Conservation (phyloP, 345 rosid genomes). For the Citrus maxima region DNA sequence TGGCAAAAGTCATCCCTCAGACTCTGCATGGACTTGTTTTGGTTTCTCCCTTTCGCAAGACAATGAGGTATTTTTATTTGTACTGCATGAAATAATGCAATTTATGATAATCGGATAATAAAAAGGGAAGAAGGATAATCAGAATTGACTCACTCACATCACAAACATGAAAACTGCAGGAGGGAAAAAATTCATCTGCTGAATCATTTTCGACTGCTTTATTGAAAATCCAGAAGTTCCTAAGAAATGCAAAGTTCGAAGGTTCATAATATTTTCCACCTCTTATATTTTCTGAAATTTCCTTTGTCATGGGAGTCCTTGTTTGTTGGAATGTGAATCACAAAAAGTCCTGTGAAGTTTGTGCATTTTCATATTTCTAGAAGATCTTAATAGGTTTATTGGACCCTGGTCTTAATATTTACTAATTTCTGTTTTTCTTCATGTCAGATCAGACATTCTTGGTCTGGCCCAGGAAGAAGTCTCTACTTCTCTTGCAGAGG, state of each 20-base stretch:
- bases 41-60: conserved; percentile 92
- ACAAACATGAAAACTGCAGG: conserved; percentile 36
- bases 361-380: not conserved
- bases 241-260: conserved; percentile 47
- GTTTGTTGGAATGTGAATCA: not conserved
- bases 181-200: conserved; percentile 39
- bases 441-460: conserved; percentile 58
- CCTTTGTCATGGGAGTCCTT: not conserved
- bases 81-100: conserved; percentile 7
- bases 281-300: conserved; percentile 3
- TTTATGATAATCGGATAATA: not conserved
- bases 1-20: conserved; percentile 35
- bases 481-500: conserved; percentile 47
- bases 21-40: conserved; percentile 56
- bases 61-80: conserved; percentile 51
- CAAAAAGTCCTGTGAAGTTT: not conserved
- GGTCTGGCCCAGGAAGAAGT: conserved; percentile 46
- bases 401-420: not conserved
- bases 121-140: not conserved
- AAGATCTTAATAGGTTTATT: not conserved
- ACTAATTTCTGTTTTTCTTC: conserved; percentile 21
- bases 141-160: conserved; percentile 2
- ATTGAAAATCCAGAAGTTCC: conserved; percentile 45
- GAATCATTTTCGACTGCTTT: conserved; percentile 60
- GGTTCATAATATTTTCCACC: conserved; percentile 35